Conservation (phyloP, 2,329 filamentous ascomycete genomes). For the Cryphonectria japonica region DNA sequence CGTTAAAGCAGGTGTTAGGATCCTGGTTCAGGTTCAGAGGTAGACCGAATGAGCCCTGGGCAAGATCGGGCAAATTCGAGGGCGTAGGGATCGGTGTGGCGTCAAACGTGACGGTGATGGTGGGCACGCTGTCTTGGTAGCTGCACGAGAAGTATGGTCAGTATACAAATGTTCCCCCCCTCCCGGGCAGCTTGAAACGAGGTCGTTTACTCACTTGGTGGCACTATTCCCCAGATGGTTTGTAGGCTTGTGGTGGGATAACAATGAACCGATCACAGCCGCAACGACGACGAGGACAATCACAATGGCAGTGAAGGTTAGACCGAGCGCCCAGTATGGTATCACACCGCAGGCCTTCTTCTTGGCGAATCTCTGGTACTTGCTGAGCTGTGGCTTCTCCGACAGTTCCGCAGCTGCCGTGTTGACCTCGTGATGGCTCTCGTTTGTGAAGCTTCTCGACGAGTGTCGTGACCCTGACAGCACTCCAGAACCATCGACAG, state of each 20-base stretch:
- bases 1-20: conserved; percentile 60
- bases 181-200: not conserved
- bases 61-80: conserved; percentile 54
- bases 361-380: conserved; percentile 58
- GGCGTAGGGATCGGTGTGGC: conserved; percentile 57
- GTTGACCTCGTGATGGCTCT: conserved; percentile 59
- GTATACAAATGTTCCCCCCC: not conserved
- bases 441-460: conserved; percentile 53
- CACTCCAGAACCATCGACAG: conserved; percentile 55
- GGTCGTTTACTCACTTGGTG: conserved; percentile 34
- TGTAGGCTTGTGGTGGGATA: conserved; percentile 40
- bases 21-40: conserved; percentile 54
- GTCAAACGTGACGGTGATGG: conserved; percentile 49
- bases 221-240: conserved; percentile 24
- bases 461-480: conserved; percentile 55
- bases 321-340: conserved; percentile 63
- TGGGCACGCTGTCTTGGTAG: conserved; percentile 31
- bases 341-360: conserved; percentile 62
- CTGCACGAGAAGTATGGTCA: conserved; percentile 28
- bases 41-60: conserved; percentile 60
- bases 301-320: conserved; percentile 53
- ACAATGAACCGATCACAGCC: conserved; percentile 56
- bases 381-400: conserved; percentile 55
- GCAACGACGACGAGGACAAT: conserved; percentile 61
- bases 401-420: conserved; percentile 48